These are phyloP conservation scores for Hanseniaspora sp. DNA, from an alignment of 1,139 yeast genomes.

Conservation along the genomic window DNA sequence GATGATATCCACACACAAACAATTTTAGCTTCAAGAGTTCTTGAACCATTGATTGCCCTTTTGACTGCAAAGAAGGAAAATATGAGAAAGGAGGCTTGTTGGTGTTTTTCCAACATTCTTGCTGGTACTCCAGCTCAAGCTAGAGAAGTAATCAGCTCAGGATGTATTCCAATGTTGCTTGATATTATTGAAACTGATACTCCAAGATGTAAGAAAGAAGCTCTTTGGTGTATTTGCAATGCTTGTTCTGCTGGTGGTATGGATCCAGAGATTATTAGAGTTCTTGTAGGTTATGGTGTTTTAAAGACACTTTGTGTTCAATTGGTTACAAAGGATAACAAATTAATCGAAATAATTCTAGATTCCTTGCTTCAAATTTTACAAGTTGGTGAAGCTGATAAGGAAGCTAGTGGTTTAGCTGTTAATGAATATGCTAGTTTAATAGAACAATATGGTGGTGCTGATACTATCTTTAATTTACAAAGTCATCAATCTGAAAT, in stretches of 20 bases:
- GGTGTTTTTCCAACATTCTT: slow-evolving; percentile 96
- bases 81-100: slow-evolving; percentile 92
- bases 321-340: slow-evolving; percentile 75
- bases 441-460: slow-evolving; percentile 97
- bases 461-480: slow-evolving; percentile 90
- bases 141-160: slow-evolving; percentile 91
- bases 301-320: slow-evolving; percentile 94
- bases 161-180: slow-evolving; percentile 84
- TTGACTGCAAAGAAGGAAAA: slow-evolving; percentile 80
- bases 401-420: slow-evolving; percentile 57
- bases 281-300: slow-evolving; percentile 88
- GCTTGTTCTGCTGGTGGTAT: slow-evolving; percentile 93
- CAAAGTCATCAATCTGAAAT: slow-evolving; percentile 86
- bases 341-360: slow-evolving; percentile 85
- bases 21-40: slow-evolving; percentile 85
- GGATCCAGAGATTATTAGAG: slow-evolving; percentile 86
- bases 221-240: slow-evolving; percentile 98
- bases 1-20: slow-evolving; percentile 91
- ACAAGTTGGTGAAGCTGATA: slow-evolving; percentile 88
- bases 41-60: slow-evolving; percentile 72
- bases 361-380: slow-evolving; percentile 91
- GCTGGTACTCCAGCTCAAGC: slow-evolving; percentile 95
- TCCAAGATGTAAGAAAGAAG: slow-evolving; percentile 93
- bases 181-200: slow-evolving; percentile 72
- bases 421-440: slow-evolving; percentile 79